Evolutionary conservation across 1,284 basidiomycete species (phyloP), one percentile per base, ranked within the genome.

Genomic region (Kalmanozyma brasiliensis): DNA sequence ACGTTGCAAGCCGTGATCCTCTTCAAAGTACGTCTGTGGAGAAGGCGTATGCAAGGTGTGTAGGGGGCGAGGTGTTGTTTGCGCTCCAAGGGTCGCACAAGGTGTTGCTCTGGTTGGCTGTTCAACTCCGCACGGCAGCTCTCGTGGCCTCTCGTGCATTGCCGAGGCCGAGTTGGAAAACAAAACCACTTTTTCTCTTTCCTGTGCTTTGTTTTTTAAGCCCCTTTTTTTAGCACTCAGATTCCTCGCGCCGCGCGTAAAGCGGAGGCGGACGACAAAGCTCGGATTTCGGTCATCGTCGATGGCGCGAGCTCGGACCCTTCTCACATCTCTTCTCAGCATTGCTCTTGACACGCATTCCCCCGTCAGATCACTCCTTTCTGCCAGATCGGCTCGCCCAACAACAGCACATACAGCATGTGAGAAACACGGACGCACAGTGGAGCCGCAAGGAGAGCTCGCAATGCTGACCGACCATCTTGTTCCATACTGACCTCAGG

Each of bases 151-250:
- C 44, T n/a, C 43, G 22, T 55, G 52, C 52, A 55, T 55, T 42
- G 41, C 44, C 52, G 52, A 55, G 47, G 52, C 52, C 52, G 52
- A 55, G 52, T 11, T 44, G 30, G 46, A 46, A 61, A 45, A 17
- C 8, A 32, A 46, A 33, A 45, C 17, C 32, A 38, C 13, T 17
- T 13, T 23, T 30, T 35, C 19, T 20, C 8, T 24, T n/a, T n/a
- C n/a, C n/a, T n/a, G n/a, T n/a, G n/a, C n/a, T n/a, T n/a, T n/a
- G n/a, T n/a, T n/a, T n/a, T n/a, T n/a, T n/a, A n/a, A n/a, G n/a
- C n/a, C 5, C 20, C 17, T 22, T 40, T 40, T 32, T 32, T 43
- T 33, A n/a, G 14, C n/a, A n/a, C n/a, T 44, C 2, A n/a, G n/a
- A 37, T 42, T 30, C 22, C 16, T 22, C 34, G 34, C 45, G 45